phyloP scores from a whole-genome alignment of 2,329 filamentous ascomycete genomes.

The Thermoascus crustaceus region DNA sequence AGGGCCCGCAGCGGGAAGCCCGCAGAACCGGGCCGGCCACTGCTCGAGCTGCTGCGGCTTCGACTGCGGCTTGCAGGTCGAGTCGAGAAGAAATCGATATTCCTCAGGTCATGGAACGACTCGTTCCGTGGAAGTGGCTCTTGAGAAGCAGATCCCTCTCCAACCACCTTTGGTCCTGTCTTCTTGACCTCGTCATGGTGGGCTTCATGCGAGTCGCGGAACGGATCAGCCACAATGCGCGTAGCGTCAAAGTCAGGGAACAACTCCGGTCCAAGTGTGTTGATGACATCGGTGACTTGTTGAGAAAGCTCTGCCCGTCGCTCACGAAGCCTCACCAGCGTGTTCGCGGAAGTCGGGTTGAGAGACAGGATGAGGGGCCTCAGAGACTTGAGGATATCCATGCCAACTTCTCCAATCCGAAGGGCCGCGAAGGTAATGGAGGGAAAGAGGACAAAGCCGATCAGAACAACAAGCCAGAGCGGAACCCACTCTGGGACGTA shows the following conservation, averaged over 20 bases:
- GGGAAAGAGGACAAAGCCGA: slow-evolving; percentile 73
- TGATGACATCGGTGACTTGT: slow-evolving; percentile 86
- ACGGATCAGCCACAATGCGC: slow-evolving; percentile 54
- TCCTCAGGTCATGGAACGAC: slow-evolving; percentile 82
- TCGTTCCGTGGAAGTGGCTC: slow-evolving; percentile 73
- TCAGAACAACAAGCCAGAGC: slow-evolving; percentile 65
- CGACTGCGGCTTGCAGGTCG: slow-evolving; percentile 73
- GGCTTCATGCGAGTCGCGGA: slow-evolving; percentile 25
- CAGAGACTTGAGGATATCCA: slow-evolving; percentile 96
- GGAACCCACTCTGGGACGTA: slow-evolving; percentile 71
- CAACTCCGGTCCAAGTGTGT: slow-evolving; percentile 88
- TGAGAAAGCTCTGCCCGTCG: slow-evolving; percentile 65
- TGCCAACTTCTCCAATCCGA: slow-evolving; percentile 92
- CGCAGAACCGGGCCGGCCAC: slow-evolving; percentile 52
- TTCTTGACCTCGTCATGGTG: slow-evolving; percentile 17
- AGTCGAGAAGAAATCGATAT: slow-evolving; percentile 83
- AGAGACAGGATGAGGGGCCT: slow-evolving; percentile 78
- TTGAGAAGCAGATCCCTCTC: slow-evolving; percentile 18
- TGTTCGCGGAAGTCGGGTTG: slow-evolving; percentile 75
- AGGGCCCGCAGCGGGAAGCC: slow-evolving; percentile 63
- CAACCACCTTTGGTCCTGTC: slow-evolving; percentile 13
- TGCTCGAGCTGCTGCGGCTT: slow-evolving; percentile 61
- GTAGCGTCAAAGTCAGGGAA: slow-evolving; percentile 89
- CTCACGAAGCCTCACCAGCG: slow-evolving; percentile 67
- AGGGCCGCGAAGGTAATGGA: slow-evolving; percentile 86